Percentiles rank a stretch among this genome's conserved stretches.
Evolutionary conservation across 257 asterid species (phyloP).

Genomic region (Datura wrightii): DNA sequence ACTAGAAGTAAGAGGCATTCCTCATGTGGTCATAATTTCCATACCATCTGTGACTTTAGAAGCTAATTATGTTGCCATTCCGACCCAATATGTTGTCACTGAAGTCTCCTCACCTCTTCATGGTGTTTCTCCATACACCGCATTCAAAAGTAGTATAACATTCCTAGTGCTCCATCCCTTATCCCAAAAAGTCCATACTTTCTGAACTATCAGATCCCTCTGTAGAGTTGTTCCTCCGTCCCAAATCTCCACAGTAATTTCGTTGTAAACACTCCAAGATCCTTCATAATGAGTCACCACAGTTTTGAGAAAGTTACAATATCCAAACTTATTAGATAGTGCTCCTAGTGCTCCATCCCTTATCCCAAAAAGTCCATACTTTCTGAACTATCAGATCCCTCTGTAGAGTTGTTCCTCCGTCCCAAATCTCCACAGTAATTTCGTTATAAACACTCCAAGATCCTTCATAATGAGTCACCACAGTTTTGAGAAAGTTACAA

Average conservation of each 20-base stretch:
- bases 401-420: neutral
- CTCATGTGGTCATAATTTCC: neutral
- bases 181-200: neutral
- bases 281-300: neutral
- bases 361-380: neutral
- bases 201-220: neutral
- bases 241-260: neutral
- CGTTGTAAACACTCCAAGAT: neutral
- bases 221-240: neutral
- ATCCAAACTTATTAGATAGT: too few species aligned
- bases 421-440: neutral
- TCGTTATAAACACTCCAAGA: neutral
- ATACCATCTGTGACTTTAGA: neutral
- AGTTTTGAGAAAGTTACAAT: too few species aligned
- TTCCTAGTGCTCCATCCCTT: neutral
- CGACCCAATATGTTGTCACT: neutral
- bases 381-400: neutral
- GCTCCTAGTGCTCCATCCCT: neutral
- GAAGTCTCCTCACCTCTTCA: neutral
- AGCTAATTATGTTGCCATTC: neutral
- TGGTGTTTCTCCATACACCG: neutral
- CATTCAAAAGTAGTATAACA: neutral
- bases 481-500: neutral
- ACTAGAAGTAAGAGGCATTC: neutral
- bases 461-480: too few species aligned